Conservation (phyloP, 768 basidiomycete species). For the Imleria badia region DNA sequence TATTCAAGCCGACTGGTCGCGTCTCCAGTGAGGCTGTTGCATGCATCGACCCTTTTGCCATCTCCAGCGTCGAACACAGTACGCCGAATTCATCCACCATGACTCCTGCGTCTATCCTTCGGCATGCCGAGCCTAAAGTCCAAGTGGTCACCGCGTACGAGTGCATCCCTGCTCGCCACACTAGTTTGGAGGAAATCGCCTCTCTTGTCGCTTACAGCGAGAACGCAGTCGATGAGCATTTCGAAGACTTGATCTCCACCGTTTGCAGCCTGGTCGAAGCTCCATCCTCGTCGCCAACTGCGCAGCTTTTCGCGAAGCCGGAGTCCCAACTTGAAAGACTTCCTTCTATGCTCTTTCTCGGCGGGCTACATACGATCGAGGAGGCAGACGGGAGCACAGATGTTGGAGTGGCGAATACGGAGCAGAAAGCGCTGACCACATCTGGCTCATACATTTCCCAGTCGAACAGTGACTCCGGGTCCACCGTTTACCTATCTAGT, state of each 20-base stretch:
- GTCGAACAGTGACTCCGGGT: neutral
- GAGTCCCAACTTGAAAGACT: neutral
- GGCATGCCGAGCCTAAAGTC: neutral
- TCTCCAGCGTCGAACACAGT: neutral
- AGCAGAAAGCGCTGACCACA: neutral
- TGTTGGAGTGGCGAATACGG: neutral
- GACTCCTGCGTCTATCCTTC: neutral
- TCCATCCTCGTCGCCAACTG: neutral
- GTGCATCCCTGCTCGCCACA: neutral
- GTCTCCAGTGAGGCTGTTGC: neutral
- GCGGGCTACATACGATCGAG: slow-evolving; percentile 1
- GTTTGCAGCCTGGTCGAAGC: neutral
- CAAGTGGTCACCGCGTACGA: neutral
- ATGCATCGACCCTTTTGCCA: neutral
- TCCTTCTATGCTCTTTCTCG: neutral
- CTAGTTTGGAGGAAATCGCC: neutral
- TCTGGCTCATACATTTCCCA: neutral
- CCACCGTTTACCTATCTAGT: slow-evolving; percentile 6
- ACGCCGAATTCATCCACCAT: neutral
- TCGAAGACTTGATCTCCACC: neutral
- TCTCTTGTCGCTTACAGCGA: neutral
- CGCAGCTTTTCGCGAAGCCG: neutral
- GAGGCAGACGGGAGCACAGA: neutral
- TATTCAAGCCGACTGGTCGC: slow-evolving; percentile 13
- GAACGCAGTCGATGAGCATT: neutral